phyloP scores from a whole-genome alignment of 345 rosid genomes.

The Aquilaria malaccensis region DNA sequence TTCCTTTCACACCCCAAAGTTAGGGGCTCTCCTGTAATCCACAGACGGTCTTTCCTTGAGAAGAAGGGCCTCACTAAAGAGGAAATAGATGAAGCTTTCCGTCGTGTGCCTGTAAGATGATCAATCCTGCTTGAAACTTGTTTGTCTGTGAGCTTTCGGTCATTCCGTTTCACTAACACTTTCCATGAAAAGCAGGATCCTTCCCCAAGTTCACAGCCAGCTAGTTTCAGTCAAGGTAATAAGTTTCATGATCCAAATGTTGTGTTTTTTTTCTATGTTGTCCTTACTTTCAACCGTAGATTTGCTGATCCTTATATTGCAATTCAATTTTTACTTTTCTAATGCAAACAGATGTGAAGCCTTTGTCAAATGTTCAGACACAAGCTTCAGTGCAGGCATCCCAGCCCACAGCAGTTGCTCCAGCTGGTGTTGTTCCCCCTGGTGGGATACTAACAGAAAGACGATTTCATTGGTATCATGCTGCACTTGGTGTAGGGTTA shows the following conservation, averaged over 20 bases:
- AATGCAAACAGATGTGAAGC: slow-evolving; percentile 33
- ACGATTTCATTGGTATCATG: slow-evolving; percentile 83
- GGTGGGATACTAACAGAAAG: slow-evolving; percentile 21
- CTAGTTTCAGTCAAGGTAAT: slow-evolving; percentile 51
- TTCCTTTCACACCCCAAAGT: slow-evolving; percentile 96
- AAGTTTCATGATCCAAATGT: slow-evolving; percentile 6
- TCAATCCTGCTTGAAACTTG: background rate
- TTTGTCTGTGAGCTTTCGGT: background rate
- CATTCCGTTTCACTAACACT: slow-evolving; percentile 9
- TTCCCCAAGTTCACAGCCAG: slow-evolving; percentile 58
- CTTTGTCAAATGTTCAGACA: slow-evolving; percentile 49
- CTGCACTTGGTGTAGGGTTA: slow-evolving; percentile 61
- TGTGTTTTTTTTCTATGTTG: background rate
- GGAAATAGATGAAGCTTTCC: slow-evolving; percentile 97
- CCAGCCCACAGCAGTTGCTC: slow-evolving; percentile 51
- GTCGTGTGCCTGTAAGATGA: slow-evolving; percentile 75
- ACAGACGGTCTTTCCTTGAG: slow-evolving; percentile 92
- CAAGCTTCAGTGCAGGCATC: slow-evolving; percentile 43
- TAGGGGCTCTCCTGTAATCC: slow-evolving; percentile 80
- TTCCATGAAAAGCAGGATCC: slow-evolving; percentile 55
- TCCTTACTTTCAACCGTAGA: slow-evolving; percentile 10
- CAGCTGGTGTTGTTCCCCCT: slow-evolving; percentile 33
- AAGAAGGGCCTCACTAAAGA: slow-evolving; percentile 93
- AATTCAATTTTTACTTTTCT: slow-evolving; percentile 16
- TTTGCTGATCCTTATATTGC: slow-evolving; percentile 7